Base-by-base conservation (phyloP, 2,329 filamentous ascomycete genomes). In the Fusarium poae region DNA sequence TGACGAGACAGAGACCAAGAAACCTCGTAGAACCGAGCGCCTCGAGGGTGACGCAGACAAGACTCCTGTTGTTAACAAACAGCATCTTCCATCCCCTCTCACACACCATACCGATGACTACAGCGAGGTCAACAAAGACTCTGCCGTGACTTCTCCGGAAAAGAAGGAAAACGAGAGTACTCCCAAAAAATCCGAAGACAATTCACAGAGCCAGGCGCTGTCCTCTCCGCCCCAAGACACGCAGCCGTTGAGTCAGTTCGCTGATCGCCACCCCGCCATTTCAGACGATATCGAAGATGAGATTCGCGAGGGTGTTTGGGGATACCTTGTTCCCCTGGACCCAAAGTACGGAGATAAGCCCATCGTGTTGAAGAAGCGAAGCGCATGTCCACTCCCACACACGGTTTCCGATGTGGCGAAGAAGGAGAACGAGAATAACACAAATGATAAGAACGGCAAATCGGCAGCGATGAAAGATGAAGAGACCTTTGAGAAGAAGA, bases 251-350 rank as follows among this genome's bases (percentile, higher is more conserved):
- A 81, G 79, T 62, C 96, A 99, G 80, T 92, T 91, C 74, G 81
- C 92, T 37, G 90, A 93, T 70, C 89, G 91, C 4, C 88, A 93
- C 29, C 83, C 88, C 61, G 86, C 88, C 27, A 86, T 95, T 46
- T 90, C 90, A 13, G 92, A 94, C 67, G 93, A 97, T 58, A 92
- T 97, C 6, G 88, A 94, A 67, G 92, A 97, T 76, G 94, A 97
- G 80, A 88, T 84, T 65, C 85, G 88, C 45, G 92, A 97, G 77
- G 93, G 93, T 11, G 93, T 98, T 2, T 99, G 96, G 96, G 97
- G 97, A 15, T 99, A 98, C 75, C 84, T 99, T 7, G 88, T 97
- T 55, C 93, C 95, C 3, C 82, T 97, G 25, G 90, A 95, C 75
- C 85, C 87, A 53, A 88, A 87, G 68, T 89, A 91, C 55, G 90